These are phyloP conservation scores for Escovopsis weberi DNA, from an alignment of 2,329 filamentous ascomycete species.

Conservation along the genomic window DNA sequence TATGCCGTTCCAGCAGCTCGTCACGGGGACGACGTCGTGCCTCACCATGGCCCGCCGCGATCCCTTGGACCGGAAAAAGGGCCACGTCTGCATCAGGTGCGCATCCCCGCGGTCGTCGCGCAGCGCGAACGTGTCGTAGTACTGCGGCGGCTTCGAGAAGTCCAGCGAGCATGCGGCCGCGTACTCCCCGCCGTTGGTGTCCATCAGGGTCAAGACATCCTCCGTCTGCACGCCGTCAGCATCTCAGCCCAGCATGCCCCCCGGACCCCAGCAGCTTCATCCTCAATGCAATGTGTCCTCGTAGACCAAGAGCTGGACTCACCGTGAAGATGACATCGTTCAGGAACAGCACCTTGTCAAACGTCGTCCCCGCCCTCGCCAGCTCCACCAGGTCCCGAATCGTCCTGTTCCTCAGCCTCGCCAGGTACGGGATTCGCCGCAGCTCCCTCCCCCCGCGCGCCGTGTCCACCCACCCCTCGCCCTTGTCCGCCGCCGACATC, in stretches of 20 bases:
- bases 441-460: conserved; percentile 37
- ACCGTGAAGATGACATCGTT: conserved; percentile 51
- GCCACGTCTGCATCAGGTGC: conserved; percentile 40
- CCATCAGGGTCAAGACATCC: conserved; percentile 40
- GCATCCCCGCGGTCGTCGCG: conserved; percentile 37
- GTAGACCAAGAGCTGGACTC: not conserved
- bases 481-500: conserved; percentile 26
- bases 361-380: conserved; percentile 30
- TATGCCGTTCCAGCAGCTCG: conserved; percentile 32
- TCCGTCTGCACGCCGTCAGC: conserved; percentile 24
- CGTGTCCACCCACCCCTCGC: conserved; percentile 51
- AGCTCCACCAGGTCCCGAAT: conserved; percentile 43
- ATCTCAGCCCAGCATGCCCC: no score
- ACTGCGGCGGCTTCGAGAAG: conserved; percentile 36
- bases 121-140: conserved; percentile 50
- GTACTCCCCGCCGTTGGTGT: conserved; percentile 43
- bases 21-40: conserved; percentile 31
- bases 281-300: no score
- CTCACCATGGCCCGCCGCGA: conserved; percentile 40
- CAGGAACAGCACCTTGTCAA: conserved; percentile 46
- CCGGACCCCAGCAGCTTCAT: no score
- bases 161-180: conserved; percentile 49
- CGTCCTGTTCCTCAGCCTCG: conserved; percentile 48
- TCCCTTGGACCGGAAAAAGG: conserved; percentile 36
- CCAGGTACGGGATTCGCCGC: conserved; percentile 54